Base-by-base conservation (phyloP, 108 stramenopile genomes). In the Skeletonema potamos region DNA sequence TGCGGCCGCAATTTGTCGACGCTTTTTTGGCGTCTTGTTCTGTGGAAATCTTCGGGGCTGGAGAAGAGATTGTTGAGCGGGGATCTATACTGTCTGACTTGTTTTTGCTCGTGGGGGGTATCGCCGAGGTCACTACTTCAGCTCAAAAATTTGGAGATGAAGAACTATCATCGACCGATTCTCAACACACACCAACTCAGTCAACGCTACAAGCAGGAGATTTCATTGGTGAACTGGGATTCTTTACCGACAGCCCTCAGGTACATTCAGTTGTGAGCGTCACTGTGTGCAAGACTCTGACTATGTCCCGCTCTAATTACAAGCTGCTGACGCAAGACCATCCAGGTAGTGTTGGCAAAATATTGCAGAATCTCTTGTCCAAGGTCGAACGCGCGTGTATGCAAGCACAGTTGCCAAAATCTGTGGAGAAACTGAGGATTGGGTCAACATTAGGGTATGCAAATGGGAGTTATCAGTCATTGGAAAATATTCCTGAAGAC, bases 271-370 rank as follows among this genome's bases (percentile, higher is more conserved):
- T 85, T 13, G 13, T 32, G 3, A 64, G 66, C 32, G 48, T 79
- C 18, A 76, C 82, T n/a, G 82, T 83, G n/a, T 85, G 85, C 66
- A 85, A 85, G 58, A 85, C 85, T 10, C 51, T 85, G 60, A 85
- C 76, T 20, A 73, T 85, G 61, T 70, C 81, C 7, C 66, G 58
- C 11, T 58, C 75, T 13, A 34, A 74, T 5, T 85, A 83, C 74
- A 82, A 85, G 64, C 46, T 80, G 2, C 48, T 85, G 37, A 66
- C 62, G 13, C 60, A 77, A 70, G 82, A 85, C 32, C 73, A 83
- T 70, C 85, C 85, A 36, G 82, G 82, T 7, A 70, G 68, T 37
- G 67, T 70, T 58, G 78, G 79, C 9, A 83, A 76, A 28, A 83
- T 85, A 37, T 51, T 86, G n/a, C 56, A 70, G 12, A 86, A 86